Base-by-base conservation (phyloP, 2,329 filamentous ascomycete genomes). In the Penicillium rolfsii region DNA sequence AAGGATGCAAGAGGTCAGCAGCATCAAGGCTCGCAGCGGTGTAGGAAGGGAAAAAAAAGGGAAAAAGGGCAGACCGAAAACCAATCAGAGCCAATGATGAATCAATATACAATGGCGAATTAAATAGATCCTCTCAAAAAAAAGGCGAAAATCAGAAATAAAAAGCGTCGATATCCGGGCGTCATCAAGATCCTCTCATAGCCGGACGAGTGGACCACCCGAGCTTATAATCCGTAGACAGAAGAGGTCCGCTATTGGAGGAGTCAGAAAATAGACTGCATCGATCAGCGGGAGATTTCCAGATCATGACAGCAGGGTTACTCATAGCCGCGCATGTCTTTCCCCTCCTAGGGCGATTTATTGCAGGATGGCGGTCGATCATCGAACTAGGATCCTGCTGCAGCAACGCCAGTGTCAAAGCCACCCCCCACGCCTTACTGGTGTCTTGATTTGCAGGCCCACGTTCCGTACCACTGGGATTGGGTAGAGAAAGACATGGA, bases 351-450 rank as follows among this genome's bases (percentile, higher is more conserved):
- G 65, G 67, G 66, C 67, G 67, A 72, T 64, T 73, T 71, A 74
- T 75, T 74, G 73, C 72, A 74, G 71, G 70, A 73, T 71, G 69
- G 70, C 66, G 70, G 72, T 69, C 71, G 73, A 75, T 75, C 73
- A 71, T 72, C 63, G 71, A 71, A 67, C 70, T 71, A 73, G 66
- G 68, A 70, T 71, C 63, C 64, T 68, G 67, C 61, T 67, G 67
- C 66, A 68, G 69, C 59, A 59, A 64, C 54, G 52, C 55, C 53
- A 62, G 62, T 63, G 61, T 67, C 62, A 65, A 69, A 64, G 64
- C 63, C 64, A 65, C 57, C 53, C 50, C 53, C 53, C 49, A 58
- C 57, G 41, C 57, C 57, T 58, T 58, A 52, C 57, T 19, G 55
- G 36, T 56, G 54, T 56, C 54, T 56, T n/a, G 24, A 64, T 62